Evolutionary conservation across 1,284 basidiomycete genomes (phyloP).

Genomic region (Ceratobasidium theobromae): DNA sequence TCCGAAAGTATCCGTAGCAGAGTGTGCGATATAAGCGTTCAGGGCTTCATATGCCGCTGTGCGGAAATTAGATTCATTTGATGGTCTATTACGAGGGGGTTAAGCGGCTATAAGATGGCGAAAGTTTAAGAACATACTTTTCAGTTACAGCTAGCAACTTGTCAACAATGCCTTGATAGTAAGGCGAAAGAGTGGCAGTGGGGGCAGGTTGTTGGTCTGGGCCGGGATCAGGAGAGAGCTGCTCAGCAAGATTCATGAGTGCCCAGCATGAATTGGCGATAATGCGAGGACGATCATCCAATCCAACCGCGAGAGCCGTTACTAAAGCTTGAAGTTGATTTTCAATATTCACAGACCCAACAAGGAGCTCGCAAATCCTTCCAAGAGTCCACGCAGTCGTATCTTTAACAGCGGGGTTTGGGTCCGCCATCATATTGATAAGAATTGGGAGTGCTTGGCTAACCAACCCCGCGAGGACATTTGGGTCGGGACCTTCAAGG

Average conservation of each 20-base stretch:
- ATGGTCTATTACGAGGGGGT: conserved; percentile 52
- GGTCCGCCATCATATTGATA: conserved; percentile 93
- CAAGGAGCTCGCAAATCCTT: conserved; percentile 89
- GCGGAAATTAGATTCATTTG: conserved; percentile 90
- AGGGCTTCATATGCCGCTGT: conserved; percentile 97
- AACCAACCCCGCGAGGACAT: conserved; percentile 85
- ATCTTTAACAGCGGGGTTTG: conserved; percentile 88
- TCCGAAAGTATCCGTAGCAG: conserved; percentile 76
- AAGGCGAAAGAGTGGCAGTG: conserved; percentile 76
- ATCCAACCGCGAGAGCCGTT: conserved; percentile 77
- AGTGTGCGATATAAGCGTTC: conserved; percentile 80
- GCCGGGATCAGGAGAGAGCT: conserved; percentile 69
- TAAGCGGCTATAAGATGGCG: neutral
- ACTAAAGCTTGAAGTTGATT: conserved; percentile 85
- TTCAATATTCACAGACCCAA: conserved; percentile 86
- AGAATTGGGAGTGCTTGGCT: conserved; percentile 92
- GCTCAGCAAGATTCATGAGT: conserved; percentile 91
- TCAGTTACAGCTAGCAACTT: conserved; percentile 84
- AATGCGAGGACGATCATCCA: conserved; percentile 84
- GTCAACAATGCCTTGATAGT: conserved; percentile 84
- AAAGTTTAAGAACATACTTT: conserved; percentile 54
- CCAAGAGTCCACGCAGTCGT: conserved; percentile 98
- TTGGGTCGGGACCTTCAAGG: conserved; percentile 90
- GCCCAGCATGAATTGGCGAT: conserved; percentile 96
- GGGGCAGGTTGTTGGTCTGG: conserved; percentile 45